Base-by-base conservation (phyloP, 1,139 yeast genomes). In the Suhomyces coccinellae region DNA sequence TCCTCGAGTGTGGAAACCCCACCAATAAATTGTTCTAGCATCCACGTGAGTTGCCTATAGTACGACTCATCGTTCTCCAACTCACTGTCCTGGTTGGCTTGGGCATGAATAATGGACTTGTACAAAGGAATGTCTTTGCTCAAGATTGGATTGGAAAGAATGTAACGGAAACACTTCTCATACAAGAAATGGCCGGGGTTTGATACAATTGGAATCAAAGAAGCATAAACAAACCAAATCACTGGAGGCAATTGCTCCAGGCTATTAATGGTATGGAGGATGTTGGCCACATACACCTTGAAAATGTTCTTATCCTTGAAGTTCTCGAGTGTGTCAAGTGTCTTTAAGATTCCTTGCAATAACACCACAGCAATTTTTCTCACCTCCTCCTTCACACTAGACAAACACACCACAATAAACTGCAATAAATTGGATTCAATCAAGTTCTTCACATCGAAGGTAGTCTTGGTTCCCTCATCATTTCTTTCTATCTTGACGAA, bases 111-210 rank as follows among this genome's bases (percentile, higher is more conserved):
- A 24, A 86, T 73, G 4, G 75, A 63, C 34, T 71, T 73, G 58
- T 72, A 80, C 45, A 90, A 61, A 2, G 97, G 97, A 28, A 90
- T 62, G 33, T 87, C 93, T 47, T 68, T 70, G 48, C 75, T 75
- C 36, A 87, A 63, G 7, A 69, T 67, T 9, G 88, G 85, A 29
- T 80, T 79, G 4, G 80, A 69, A 38, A 85, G 66, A 9, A 86
- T 70, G 69, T 79, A 85, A 52, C 83, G 74, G 56, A 75, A 80
- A 0, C 81, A 79, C 50, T 80, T 79, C 51, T 88, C 96, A 60
- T 85, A 87, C 37, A 91, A 62, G 58, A 68, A 77, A 61, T 79
- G 95, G n/a, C 79, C 83, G 1, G 90, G 97, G 60, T 80, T 82
- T 8, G 75, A 61, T 46, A 87, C 61, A 1, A 87, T 69, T 5